These are phyloP conservation scores for Chondrus crispus DNA, from an alignment of 23 red algal genomes.

Conservation along the genomic window DNA sequence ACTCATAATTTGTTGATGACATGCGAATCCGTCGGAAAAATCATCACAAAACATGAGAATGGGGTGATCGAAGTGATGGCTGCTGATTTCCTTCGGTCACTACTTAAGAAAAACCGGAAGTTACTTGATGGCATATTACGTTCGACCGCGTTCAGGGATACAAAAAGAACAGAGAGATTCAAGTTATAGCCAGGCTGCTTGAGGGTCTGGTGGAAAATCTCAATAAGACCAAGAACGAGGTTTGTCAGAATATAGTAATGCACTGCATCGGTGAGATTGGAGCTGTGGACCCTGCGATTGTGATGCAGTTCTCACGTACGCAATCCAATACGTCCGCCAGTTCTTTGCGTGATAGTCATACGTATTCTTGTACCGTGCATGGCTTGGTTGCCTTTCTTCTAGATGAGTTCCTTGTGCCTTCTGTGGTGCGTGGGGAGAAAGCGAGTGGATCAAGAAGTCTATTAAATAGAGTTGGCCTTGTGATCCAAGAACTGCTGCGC, in stretches of 20 bases:
- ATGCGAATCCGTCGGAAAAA: slow-evolving; percentile 21
- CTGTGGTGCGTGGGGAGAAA: slow-evolving; percentile 59
- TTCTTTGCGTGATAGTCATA: too few relatives aligned
- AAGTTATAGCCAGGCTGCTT: background rate
- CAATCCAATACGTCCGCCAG: background rate
- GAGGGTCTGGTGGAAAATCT: slow-evolving; percentile 16
- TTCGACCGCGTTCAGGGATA: too few relatives aligned
- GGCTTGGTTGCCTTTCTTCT: slow-evolving; percentile 61
- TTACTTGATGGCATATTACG: background rate
- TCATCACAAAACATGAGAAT: slow-evolving; percentile 40
- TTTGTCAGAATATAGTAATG: slow-evolving; percentile 46
- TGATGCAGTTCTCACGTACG: background rate
- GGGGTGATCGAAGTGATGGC: slow-evolving; percentile 23
- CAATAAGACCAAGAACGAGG: slow-evolving; percentile 27
- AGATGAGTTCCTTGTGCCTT: slow-evolving; percentile 65
- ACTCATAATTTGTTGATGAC: too few relatives aligned
- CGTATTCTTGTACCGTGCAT: slow-evolving; percentile 19
- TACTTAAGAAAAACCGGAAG: background rate
- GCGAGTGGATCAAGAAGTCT: slow-evolving; percentile 10
- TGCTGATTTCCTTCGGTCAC: slow-evolving; percentile 2
- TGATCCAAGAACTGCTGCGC: slow-evolving; percentile 92
- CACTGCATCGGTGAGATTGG: slow-evolving; percentile 76
- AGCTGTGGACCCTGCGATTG: slow-evolving; percentile 67
- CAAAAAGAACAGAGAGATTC: background rate
- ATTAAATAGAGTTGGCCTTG: slow-evolving; percentile 71